These are phyloP conservation scores for Begonia fuchsioides DNA, from an alignment of 306 rosid genomes.

Conservation along the genomic window DNA sequence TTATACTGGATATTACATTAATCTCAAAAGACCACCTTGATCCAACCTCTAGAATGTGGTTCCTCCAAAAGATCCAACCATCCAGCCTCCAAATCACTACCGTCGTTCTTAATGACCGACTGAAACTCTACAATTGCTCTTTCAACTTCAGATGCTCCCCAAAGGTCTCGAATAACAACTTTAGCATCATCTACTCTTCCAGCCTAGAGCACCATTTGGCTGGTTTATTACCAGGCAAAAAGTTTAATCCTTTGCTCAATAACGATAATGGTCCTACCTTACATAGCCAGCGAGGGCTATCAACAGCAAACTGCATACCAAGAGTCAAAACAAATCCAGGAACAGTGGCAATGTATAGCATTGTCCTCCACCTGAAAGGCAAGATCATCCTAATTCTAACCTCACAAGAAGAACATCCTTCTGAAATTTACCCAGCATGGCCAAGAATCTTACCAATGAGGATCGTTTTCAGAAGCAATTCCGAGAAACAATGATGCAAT, in stretches of 20 bases:
- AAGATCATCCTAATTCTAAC: background rate
- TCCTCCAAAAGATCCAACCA: slow-evolving; percentile 70
- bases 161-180: slow-evolving; percentile 42
- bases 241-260: background rate
- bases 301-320: slow-evolving; percentile 87
- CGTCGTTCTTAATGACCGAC: slow-evolving; percentile 55
- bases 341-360: slow-evolving; percentile 68
- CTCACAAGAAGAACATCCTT: background rate
- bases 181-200: slow-evolving; percentile 54
- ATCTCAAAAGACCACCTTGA: slow-evolving; percentile 38
- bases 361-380: slow-evolving; percentile 79
- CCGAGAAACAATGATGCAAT: slow-evolving; percentile 61
- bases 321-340: slow-evolving; percentile 56
- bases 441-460: slow-evolving; percentile 53
- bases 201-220: slow-evolving; percentile 34
- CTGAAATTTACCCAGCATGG: slow-evolving; percentile 1
- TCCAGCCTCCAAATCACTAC: slow-evolving; percentile 55
- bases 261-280: slow-evolving; percentile 34
- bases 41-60: slow-evolving; percentile 89
- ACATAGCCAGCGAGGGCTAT: slow-evolving; percentile 93
- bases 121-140: slow-evolving; percentile 63
- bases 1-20: background rate
- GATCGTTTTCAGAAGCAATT: slow-evolving; percentile 58
- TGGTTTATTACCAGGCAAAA: background rate
- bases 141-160: slow-evolving; percentile 80